These are phyloP conservation scores for Citrullus mucosospermus DNA, from an alignment of 306 rosid species.

Conservation along the genomic window DNA sequence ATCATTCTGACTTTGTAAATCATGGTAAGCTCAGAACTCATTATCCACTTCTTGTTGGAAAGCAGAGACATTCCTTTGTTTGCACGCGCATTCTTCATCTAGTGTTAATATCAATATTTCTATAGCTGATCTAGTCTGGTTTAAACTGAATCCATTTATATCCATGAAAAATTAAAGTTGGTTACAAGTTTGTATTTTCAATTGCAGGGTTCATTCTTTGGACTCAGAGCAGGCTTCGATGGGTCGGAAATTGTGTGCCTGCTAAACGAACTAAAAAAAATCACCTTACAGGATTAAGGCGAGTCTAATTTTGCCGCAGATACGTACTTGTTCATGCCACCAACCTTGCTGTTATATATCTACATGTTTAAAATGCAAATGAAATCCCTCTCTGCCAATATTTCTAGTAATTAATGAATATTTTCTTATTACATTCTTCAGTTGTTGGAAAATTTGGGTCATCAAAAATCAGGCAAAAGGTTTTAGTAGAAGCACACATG, in stretches of 20 bases:
- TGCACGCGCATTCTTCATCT: not conserved
- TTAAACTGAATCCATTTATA: not conserved
- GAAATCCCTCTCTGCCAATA: not conserved
- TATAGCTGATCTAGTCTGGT: not conserved
- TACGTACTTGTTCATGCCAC: not conserved
- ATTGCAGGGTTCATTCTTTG: constrained; percentile 1
- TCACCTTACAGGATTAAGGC: not conserved
- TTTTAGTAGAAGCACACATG: not conserved
- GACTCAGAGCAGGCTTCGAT: not conserved
- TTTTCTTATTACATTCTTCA: not conserved
- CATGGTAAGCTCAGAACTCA: not conserved
- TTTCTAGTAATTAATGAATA: not conserved
- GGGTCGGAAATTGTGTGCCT: constrained; percentile 1
- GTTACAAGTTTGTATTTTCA: not conserved
- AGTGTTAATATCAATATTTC: not conserved
- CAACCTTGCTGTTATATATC: not conserved
- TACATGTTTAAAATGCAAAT: not conserved
- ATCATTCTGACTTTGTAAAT: constrained; percentile 9
- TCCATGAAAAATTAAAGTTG: not conserved
- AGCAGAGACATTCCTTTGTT: not conserved
- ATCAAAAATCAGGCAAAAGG: not conserved
- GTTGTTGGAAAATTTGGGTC: not conserved
- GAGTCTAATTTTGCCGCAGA: not conserved
- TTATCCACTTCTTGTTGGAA: not conserved
- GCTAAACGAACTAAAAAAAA: not conserved